Base-by-base conservation (phyloP, 2,329 filamentous ascomycete species). In the Fonsecaea nubica region DNA sequence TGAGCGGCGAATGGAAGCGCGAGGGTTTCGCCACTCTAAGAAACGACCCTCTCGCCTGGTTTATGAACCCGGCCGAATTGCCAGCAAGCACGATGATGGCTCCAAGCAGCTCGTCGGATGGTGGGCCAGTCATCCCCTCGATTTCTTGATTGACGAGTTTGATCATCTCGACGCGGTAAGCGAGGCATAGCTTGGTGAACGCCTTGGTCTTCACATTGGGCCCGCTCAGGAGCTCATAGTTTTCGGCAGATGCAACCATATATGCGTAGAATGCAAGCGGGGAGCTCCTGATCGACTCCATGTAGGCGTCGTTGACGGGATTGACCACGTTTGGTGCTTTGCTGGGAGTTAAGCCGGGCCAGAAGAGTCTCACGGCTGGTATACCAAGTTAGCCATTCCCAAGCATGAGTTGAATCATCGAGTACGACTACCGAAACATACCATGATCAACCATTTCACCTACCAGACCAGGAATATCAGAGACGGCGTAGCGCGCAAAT, bases 111-210 rank as follows among this genome's bases (percentile, higher is more conserved):
- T 58, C 40, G n/a, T 58, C 55, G 6, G 55, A 58, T 2, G 55
- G 55, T 10, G 55, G 55, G 9, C 55, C 55, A 7, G 32, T 58
- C 32, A 58, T n/a, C 35, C 21, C 18, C 8, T 58, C 15, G 6
- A 58, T 21, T 42, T 58, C 55, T 15, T 36, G 32, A 8, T 58
- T 58, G 55, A 58, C 35, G 21, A 58, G 35, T 30, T 58, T 58
- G 30, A 58, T 58, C 55, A 58, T 58, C 55, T 58, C 55, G 12
- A 58, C 35, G 18, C 55, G 55, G n/a, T 58, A 58, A n/a, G 55
- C 32, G 12, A 58, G 55, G n/a, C 55, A 58, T 2, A 58, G 15
- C 18, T 58, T 36, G 21, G 55, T 35, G 55, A 58, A 58, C 9
- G 32, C 55, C 40, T 58, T 58, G 0, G 30, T 42, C 5, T 15